These are phyloP conservation scores for Salvia rosmarinus DNA, from an alignment of 257 asterid species.

Conservation along the genomic window DNA sequence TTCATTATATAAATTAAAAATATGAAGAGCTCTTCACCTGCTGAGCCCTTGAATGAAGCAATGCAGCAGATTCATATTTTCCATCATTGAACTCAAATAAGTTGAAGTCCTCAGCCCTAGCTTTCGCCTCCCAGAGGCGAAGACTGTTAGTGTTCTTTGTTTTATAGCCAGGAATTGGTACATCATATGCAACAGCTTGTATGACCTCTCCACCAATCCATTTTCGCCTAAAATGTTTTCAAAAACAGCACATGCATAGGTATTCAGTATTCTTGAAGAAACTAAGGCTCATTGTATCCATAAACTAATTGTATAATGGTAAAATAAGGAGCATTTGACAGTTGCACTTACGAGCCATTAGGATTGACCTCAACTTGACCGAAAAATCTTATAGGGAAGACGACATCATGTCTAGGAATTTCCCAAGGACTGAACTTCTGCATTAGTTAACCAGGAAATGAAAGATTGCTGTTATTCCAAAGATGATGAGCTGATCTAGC, in stretches of 20 bases:
- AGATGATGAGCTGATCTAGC: conserved; percentile 23
- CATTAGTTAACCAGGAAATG: conserved; percentile 35
- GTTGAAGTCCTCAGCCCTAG: conserved; percentile 77
- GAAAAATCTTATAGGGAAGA: conserved; percentile 87
- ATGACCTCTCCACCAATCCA: conserved; percentile 98
- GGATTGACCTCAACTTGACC: conserved; percentile 90
- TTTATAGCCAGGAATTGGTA: conserved; percentile 99
- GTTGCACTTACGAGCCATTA: conserved; percentile 82
- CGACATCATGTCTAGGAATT: conserved; percentile 86
- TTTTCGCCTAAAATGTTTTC: conserved; percentile 58
- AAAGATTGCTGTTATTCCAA: conserved; percentile 23
- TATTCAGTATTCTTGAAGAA: conserved; percentile 31
- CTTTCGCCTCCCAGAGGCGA: conserved; percentile 99
- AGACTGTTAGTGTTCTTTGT: conserved; percentile 96
- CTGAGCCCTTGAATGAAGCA: conserved; percentile 94
- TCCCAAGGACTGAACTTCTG: conserved; percentile 99
- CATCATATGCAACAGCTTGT: conserved; percentile 97
- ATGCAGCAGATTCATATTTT: conserved; percentile 91
- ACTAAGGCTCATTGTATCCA: conserved; percentile 10
- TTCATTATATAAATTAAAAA: conserved; percentile 16
- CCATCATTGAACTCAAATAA: conserved; percentile 95
- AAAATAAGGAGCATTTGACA: conserved; percentile 33
- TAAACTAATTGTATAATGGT: conserved; percentile 13
- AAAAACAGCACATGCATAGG: conserved; percentile 27
- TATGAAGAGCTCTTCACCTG: conserved; percentile 59